Percentiles rank a stretch among this genome's conserved stretches.
Evolutionary conservation across 2,329 filamentous ascomycete species (phyloP).

Genomic region (Pseudocercospora eumusae): DNA sequence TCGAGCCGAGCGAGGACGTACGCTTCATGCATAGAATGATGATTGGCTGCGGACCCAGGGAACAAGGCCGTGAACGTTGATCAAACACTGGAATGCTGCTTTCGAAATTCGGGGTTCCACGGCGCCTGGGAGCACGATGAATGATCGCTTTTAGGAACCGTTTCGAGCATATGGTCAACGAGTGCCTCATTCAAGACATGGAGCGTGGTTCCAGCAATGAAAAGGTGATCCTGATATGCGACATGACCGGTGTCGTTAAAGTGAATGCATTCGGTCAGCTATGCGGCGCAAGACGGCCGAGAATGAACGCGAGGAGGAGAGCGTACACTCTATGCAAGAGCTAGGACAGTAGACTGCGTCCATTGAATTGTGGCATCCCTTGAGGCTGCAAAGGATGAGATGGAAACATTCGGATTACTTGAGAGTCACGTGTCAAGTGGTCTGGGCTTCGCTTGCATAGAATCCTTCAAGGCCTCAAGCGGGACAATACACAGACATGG

Average conservation of each 20-base stretch:
- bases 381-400: not conserved
- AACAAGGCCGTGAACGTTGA: not conserved
- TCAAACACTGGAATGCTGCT: not conserved
- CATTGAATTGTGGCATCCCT: not conserved
- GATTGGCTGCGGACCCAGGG: too few relatives aligned
- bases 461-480: slow-evolving; percentile 6
- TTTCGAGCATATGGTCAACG: not conserved
- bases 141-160: not conserved
- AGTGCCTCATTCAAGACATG: too few relatives aligned
- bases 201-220: too few relatives aligned
- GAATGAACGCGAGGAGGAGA: not conserved
- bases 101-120: not conserved
- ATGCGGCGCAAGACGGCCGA: not conserved
- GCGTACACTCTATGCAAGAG: not conserved
- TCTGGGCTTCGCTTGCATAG: not conserved
- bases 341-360: not conserved
- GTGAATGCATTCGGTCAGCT: not conserved
- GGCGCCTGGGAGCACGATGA: not conserved
- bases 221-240: too few relatives aligned
- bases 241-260: not conserved
- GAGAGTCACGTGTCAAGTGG: not conserved
- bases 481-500: not conserved
- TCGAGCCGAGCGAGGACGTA: too few relatives aligned
- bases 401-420: not conserved
- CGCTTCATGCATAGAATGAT: too few relatives aligned